These are phyloP conservation scores for Picochlorum sp. DNA, from an alignment of 139 green algal genomes.

Conservation along the genomic window DNA sequence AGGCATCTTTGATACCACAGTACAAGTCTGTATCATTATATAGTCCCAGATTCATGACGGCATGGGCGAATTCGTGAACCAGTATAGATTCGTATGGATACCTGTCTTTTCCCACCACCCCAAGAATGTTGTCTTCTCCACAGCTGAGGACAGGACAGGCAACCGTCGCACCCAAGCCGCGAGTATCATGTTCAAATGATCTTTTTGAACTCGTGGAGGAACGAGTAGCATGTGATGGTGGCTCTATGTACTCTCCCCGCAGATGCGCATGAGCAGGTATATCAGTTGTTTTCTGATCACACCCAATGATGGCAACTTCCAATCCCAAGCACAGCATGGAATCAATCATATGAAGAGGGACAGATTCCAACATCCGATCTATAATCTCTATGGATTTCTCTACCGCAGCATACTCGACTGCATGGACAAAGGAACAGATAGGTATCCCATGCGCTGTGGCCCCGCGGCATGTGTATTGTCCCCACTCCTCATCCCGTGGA, in stretches of 20 bases:
- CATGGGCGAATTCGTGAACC: constrained; percentile 60
- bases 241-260: too few relatives aligned
- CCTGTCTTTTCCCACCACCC: constrained; percentile 35
- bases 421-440: too few relatives aligned
- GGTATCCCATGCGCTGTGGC: too few relatives aligned
- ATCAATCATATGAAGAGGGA: too few relatives aligned
- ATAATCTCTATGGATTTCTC: too few relatives aligned
- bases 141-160: constrained; percentile 5
- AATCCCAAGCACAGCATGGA: constrained; percentile 11
- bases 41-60: neutral
- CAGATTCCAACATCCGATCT: too few relatives aligned
- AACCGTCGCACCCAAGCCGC: constrained; percentile 54
- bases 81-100: constrained; percentile 57
- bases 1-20: constrained; percentile 15
- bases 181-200: constrained; percentile 42
- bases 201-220: neutral
- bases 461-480: too few relatives aligned
- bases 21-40: neutral
- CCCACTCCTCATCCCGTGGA: too few relatives aligned
- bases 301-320: constrained; percentile 61
- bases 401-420: too few relatives aligned
- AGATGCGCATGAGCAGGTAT: constrained; percentile 60
- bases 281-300: constrained; percentile 56
- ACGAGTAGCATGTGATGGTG: too few relatives aligned
- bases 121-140: constrained; percentile 43